phyloP scores from a whole-genome alignment of 176 grass and related monocot species.

The Miscanthus lutarioriparius region DNA sequence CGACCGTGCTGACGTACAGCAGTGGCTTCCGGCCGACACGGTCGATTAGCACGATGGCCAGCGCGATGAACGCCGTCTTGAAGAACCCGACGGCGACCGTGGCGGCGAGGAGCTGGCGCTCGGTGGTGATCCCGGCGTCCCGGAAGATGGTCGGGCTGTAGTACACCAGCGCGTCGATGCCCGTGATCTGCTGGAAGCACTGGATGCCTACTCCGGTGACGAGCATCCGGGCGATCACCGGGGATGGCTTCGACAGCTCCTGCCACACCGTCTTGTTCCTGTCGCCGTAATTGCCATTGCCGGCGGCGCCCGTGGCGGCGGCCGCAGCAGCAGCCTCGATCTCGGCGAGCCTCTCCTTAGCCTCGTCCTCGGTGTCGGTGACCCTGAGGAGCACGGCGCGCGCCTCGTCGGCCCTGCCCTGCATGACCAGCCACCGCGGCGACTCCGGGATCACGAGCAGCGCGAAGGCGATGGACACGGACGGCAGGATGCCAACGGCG shows the following conservation, averaged over 20 bases:
- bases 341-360: conserved; percentile 52
- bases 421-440: conserved; percentile 78
- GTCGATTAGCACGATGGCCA: conserved; percentile 66
- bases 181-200: conserved; percentile 76
- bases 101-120: conserved; percentile 60
- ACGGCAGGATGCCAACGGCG: conserved; percentile 78
- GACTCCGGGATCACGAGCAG: conserved; percentile 78
- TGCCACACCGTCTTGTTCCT: conserved; percentile 62
- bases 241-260: conserved; percentile 60
- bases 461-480: conserved; percentile 68
- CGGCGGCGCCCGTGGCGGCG: neutral
- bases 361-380: conserved; percentile 54
- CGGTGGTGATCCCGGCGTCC: conserved; percentile 52
- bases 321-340: conserved; percentile 54
- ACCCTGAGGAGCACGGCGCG: conserved; percentile 56
- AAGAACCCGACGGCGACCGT: conserved; percentile 64
- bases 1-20: conserved; percentile 59
- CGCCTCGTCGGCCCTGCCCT: conserved; percentile 54
- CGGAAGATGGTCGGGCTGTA: conserved; percentile 80
- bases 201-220: conserved; percentile 57
- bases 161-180: conserved; percentile 67
- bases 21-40: conserved; percentile 67
- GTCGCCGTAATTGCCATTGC: conserved; percentile 36
- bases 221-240: conserved; percentile 53
- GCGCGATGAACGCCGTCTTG: conserved; percentile 69